Evolutionary conservation across 495 filamentous ascomycete genomes (phyloP), one percentile per base, ranked within the genome.

Genomic region (Annulohypoxylon bovei): DNA sequence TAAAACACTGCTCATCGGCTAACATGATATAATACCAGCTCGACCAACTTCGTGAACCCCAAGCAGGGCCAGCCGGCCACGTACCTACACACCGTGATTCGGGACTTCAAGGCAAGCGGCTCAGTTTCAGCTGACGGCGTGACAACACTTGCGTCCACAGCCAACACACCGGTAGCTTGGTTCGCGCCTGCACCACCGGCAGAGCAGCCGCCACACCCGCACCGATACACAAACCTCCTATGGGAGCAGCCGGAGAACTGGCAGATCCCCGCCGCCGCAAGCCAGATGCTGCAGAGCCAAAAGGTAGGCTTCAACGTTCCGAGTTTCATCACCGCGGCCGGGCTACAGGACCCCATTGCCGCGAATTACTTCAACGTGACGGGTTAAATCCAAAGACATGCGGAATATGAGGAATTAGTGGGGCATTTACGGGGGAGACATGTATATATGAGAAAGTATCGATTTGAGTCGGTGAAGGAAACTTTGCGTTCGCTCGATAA

Each of bases 1-100:
- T 6, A 25, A 1, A 22, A 18, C 14, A 4, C 22, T 22, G 22
- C 20, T 25, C 28, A 8, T 8, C 33, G 14, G 30, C 42, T 59
- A 50, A 63, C 35, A 28, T 6, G 30, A 6, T 0, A 46, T 22
- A 50, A 32, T 32, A 0, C 7, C 55, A 82, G 78, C 50, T 80
- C 81, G 4, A 75, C 76, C 60, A 79, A 78, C 71, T 80, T 80
- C 73, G 57, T 71, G 30, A 80, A 80, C 62, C 79, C 80, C 52
- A 58, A 27, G 20, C 70, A 73, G 16, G 79, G 77, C 2, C 68
- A 73, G 18, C 80, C 73, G 25, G 58, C 76, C 20, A 82, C 76
- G 1, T 81, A 82, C 58, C 75, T 84, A 0, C 83, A 85, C 75
- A 82, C 79, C 27, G 70, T 85, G 54, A 77, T 85, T 58, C 69